Evolutionary conservation across 139 green algal species (phyloP).

Genomic region (Yamagishiella unicocca): DNA sequence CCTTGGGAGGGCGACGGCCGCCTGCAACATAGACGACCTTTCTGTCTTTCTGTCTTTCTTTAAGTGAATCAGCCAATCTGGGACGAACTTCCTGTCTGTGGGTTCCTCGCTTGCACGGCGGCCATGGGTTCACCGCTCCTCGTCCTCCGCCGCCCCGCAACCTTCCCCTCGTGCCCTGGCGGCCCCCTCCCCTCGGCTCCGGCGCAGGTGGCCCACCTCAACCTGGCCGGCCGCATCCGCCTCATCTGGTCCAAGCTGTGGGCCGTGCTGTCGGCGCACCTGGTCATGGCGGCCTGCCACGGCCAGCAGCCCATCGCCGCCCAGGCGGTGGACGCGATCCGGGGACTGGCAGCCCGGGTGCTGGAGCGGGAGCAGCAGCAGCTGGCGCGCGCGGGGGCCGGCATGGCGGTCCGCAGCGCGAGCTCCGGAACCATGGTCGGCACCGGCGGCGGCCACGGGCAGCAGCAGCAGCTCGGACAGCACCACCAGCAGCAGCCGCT

Average conservation of each 20-base stretch:
- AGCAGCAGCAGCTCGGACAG: not conserved
- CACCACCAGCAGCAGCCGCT: not conserved
- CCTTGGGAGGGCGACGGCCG: too few species aligned
- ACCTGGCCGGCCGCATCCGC: constrained; percentile 85
- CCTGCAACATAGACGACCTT: too few species aligned
- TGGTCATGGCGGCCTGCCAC: constrained; percentile 87
- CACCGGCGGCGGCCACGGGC: too few species aligned
- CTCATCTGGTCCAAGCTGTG: constrained; percentile 92
- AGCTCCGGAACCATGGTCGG: too few species aligned
- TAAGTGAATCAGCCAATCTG: too few species aligned
- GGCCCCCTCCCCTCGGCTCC: not conserved
- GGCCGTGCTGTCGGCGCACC: constrained; percentile 83
- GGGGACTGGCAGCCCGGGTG: constrained; percentile 63
- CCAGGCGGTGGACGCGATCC: constrained; percentile 82
- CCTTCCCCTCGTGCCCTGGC: too few species aligned
- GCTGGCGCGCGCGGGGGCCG: not conserved
- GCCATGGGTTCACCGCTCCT: too few species aligned
- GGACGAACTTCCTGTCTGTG: too few species aligned
- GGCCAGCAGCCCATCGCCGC: constrained; percentile 74
- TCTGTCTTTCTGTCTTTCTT: too few species aligned
- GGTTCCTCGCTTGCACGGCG: too few species aligned
- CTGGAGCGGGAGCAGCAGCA: constrained; percentile 13
- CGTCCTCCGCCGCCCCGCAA: too few species aligned
- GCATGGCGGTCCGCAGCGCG: too few species aligned
- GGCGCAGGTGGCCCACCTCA: constrained; percentile 72